Percentiles rank a stretch among this genome's conserved stretches.
phyloP scores from a whole-genome alignment of 2,329 filamentous ascomycete genomes.

The Arthrinium phaeospermum region DNA sequence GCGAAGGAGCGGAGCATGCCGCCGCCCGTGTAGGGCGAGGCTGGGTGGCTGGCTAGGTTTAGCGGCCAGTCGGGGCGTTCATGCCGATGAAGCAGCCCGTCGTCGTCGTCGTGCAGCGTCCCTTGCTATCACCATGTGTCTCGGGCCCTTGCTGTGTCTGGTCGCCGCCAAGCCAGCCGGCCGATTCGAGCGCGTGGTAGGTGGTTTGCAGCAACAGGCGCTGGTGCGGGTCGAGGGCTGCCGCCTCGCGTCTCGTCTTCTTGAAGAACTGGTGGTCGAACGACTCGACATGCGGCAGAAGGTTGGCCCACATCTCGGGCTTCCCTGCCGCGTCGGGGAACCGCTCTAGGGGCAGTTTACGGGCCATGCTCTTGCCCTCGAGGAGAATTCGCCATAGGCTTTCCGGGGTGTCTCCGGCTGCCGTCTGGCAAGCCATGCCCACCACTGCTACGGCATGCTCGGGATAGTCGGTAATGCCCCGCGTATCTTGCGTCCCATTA shows the following conservation, averaged over 20 bases:
- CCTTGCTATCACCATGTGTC: too few species aligned
- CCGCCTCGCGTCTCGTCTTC: constrained; percentile 34
- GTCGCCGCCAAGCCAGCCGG: constrained; percentile 24
- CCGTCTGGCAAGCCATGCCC: constrained; percentile 17
- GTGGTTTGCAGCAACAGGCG: constrained; percentile 30
- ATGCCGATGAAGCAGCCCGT: constrained; percentile 36
- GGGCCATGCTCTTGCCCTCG: not conserved
- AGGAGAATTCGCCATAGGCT: constrained; percentile 17
- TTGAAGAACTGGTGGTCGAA: constrained; percentile 38
- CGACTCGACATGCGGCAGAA: constrained; percentile 27
- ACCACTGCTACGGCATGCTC: constrained; percentile 14
- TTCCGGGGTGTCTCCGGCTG: constrained; percentile 16
- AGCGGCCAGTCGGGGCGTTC: constrained; percentile 32
- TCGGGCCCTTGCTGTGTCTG: too few species aligned
- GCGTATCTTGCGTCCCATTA: too few species aligned
- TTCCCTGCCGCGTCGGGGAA: not conserved
- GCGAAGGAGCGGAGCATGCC: constrained; percentile 42
- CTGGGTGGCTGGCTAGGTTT: constrained; percentile 30
- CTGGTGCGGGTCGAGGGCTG: constrained; percentile 38
- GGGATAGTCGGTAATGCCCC: not conserved
- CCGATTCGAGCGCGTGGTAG: constrained; percentile 29
- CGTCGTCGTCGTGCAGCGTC: constrained; percentile 24
- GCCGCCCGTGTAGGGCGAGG: constrained; percentile 40
- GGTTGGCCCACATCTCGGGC: constrained; percentile 30
- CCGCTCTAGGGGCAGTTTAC: not conserved